Evolutionary conservation across 2,329 filamentous ascomycete genomes (phyloP).

Genomic region (Lasiodiplodia theobromae): DNA sequence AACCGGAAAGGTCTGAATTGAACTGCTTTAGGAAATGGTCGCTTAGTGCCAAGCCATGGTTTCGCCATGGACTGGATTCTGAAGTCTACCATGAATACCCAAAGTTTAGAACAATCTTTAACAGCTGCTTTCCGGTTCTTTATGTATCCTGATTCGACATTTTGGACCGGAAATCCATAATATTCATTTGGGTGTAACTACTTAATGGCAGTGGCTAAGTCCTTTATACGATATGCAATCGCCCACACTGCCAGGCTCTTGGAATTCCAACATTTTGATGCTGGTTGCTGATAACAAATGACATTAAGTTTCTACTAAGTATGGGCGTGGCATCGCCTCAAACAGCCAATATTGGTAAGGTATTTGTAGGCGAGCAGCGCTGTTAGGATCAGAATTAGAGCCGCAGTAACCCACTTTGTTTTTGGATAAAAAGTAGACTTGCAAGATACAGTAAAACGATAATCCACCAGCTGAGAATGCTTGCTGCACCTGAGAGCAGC

Average conservation of each 20-base stretch:
- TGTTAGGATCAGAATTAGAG: not conserved
- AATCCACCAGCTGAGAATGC: too few species aligned
- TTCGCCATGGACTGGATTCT: not conserved
- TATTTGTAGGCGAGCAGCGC: constrained; percentile 38
- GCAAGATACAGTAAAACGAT: not conserved
- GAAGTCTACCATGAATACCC: not conserved
- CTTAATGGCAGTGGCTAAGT: constrained; percentile 60
- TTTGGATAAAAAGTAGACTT: not conserved
- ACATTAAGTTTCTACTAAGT: constrained; percentile 52
- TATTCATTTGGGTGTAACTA: constrained; percentile 63
- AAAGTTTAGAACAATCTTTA: not conserved
- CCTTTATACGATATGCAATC: constrained; percentile 43
- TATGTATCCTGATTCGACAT: not conserved
- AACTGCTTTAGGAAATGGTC: not conserved
- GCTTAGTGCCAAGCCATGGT: not conserved
- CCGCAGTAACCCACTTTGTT: not conserved
- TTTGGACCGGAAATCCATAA: too few species aligned
- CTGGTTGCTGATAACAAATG: constrained; percentile 54
- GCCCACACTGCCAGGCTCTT: constrained; percentile 53
- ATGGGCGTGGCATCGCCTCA: constrained; percentile 51
- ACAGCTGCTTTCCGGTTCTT: too few species aligned
- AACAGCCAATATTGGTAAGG: constrained; percentile 54
- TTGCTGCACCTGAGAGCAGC: too few species aligned
- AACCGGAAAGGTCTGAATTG: not conserved
- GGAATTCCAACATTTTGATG: constrained; percentile 55